These are phyloP conservation scores for Piper longum DNA, from an alignment of 164 flowering plant species.

Conservation along the genomic window DNA sequence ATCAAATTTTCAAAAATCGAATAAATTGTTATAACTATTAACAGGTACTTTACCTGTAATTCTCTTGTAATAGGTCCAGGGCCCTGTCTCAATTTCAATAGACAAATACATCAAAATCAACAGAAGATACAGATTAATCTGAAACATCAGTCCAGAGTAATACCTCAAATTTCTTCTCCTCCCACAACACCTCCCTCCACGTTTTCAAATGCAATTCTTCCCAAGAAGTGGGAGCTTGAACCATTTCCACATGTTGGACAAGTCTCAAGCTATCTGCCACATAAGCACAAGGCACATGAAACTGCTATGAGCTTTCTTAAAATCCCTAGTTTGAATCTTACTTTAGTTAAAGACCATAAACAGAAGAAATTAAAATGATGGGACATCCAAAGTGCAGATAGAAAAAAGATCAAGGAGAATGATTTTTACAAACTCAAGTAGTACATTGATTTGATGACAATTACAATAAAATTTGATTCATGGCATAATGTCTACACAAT, in stretches of 20 bases:
- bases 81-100: slow-evolving; percentile 20
- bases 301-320: neutral
- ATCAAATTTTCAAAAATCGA: neutral
- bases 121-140: neutral
- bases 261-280: slow-evolving; percentile 73
- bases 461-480: no score
- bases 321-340: neutral
- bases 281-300: neutral
- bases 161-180: slow-evolving; percentile 59
- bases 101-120: neutral
- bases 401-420: neutral
- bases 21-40: neutral
- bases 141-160: neutral
- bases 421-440: no score
- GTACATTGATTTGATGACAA: no score
- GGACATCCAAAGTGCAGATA: neutral
- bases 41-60: slow-evolving; percentile 37
- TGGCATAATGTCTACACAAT: no score
- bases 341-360: neutral
- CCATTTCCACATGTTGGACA: slow-evolving; percentile 61
- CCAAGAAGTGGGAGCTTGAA: slow-evolving; percentile 56
- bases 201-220: slow-evolving; percentile 26
- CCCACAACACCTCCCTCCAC: slow-evolving; percentile 55
- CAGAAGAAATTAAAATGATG: no score
- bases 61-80: slow-evolving; percentile 50